Evolutionary conservation across 179 eudicot genomes (phyloP).

Genomic region (Vitellaria paradoxa): DNA sequence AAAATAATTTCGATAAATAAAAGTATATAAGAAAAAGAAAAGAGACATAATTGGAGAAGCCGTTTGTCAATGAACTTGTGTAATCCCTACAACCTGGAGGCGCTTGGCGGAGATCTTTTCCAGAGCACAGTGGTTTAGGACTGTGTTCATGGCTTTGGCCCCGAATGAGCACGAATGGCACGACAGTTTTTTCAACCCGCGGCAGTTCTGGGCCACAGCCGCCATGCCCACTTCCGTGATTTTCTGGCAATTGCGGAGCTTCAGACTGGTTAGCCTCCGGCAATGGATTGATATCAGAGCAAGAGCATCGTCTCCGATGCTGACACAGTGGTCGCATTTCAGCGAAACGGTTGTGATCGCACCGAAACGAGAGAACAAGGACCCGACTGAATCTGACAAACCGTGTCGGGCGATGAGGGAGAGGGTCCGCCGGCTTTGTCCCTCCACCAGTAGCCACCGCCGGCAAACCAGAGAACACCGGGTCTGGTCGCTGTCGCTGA

Average conservation of each 20-base stretch:
- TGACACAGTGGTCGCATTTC: slow-evolving; percentile 22
- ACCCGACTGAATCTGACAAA: slow-evolving; percentile 5
- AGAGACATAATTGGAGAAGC: too few species aligned
- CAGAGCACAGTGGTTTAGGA: slow-evolving; percentile 18
- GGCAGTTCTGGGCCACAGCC: slow-evolving; percentile 16
- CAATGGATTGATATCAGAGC: slow-evolving; percentile 19
- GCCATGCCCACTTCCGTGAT: slow-evolving; percentile 19
- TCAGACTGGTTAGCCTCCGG: slow-evolving; percentile 20
- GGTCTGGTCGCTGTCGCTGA: slow-evolving; percentile 20
- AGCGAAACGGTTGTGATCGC: slow-evolving; percentile 22
- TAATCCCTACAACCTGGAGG: neutral
- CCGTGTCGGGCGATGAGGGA: slow-evolving; percentile 22
- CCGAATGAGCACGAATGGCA: slow-evolving; percentile 25
- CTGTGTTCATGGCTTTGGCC: slow-evolving; percentile 24
- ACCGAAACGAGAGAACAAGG: slow-evolving; percentile 21
- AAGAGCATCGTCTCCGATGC: slow-evolving; percentile 25
- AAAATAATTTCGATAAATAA: too few species aligned
- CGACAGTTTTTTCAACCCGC: slow-evolving; percentile 22
- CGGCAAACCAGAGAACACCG: slow-evolving; percentile 24
- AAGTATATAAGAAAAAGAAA: too few species aligned
- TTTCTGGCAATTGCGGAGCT: slow-evolving; percentile 21
- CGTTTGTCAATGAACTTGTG: too few species aligned
- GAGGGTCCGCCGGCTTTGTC: slow-evolving; percentile 22
- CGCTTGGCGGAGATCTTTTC: slow-evolving; percentile 28
- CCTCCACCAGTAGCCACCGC: slow-evolving; percentile 25